A percentile compares a stretch with the other conserved stretches of the same genome.
phyloP scores from a whole-genome alignment of 2,329 filamentous ascomycete species.

The Polytolypa hystricis region DNA sequence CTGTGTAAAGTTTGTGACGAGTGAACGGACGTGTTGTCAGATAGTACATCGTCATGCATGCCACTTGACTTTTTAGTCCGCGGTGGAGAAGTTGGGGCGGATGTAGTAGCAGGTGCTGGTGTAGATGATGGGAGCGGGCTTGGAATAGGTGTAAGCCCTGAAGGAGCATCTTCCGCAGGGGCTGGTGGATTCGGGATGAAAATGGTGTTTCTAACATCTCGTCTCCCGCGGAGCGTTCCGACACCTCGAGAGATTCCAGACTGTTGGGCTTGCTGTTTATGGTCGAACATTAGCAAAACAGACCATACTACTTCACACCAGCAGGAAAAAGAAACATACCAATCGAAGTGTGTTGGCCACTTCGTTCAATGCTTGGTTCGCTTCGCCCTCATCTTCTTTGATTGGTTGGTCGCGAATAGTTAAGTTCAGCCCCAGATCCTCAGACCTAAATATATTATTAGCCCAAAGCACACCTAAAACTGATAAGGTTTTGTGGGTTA shows the following conservation, averaged over 20 bases:
- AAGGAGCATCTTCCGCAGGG: slow-evolving; percentile 26
- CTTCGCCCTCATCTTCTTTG: slow-evolving; percentile 38
- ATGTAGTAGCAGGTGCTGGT: slow-evolving; percentile 13
- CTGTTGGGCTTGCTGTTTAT: slow-evolving; percentile 32
- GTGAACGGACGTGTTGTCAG: slow-evolving; percentile 83
- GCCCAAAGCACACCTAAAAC: not conserved
- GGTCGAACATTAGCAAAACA: slow-evolving; percentile 13
- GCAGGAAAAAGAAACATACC: slow-evolving; percentile 19
- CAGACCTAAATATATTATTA: slow-evolving; percentile 22
- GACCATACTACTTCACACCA: not conserved
- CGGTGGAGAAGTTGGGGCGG: slow-evolving; percentile 26
- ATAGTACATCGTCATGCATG: slow-evolving; percentile 52
- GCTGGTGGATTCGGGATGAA: slow-evolving; percentile 51
- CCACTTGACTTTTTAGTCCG: slow-evolving; percentile 31
- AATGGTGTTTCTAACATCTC: slow-evolving; percentile 85
- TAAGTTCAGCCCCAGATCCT: slow-evolving; percentile 35
- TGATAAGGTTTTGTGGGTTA: not conserved
- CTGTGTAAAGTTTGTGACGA: slow-evolving; percentile 71
- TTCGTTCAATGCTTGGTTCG: slow-evolving; percentile 37
- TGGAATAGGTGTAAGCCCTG: slow-evolving; percentile 21
- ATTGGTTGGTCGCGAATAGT: slow-evolving; percentile 40
- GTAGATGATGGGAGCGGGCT: slow-evolving; percentile 19
- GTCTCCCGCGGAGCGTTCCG: slow-evolving; percentile 72
- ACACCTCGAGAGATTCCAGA: slow-evolving; percentile 52
- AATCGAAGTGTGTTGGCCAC: slow-evolving; percentile 39